These are phyloP conservation scores for Mycena pura DNA, from an alignment of 768 basidiomycete genomes.

Conservation along the genomic window DNA sequence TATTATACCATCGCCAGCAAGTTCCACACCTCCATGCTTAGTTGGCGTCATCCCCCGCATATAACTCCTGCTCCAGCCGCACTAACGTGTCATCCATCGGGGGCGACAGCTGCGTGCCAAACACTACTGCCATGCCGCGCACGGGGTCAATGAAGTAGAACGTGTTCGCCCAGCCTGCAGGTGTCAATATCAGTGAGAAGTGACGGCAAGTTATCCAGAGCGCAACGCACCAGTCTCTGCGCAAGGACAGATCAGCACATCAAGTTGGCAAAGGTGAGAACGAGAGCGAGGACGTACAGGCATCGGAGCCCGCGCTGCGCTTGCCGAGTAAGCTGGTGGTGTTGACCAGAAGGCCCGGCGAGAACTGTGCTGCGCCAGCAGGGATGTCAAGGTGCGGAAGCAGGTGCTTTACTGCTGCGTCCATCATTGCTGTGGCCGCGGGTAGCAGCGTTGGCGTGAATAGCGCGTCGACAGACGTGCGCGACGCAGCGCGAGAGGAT, in stretches of 20 bases:
- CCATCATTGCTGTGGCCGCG: too few species aligned
- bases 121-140: slow-evolving; percentile 42
- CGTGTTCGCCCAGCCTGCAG: slow-evolving; percentile 46
- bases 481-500: slow-evolving; percentile 29
- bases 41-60: too few species aligned
- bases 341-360: slow-evolving; percentile 35
- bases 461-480: slow-evolving; percentile 31
- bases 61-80: slow-evolving; percentile 6
- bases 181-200: too few species aligned
- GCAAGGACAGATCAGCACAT: neutral
- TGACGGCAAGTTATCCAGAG: too few species aligned
- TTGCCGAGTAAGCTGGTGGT: slow-evolving; percentile 35
- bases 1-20: too few species aligned
- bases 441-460: slow-evolving; percentile 36
- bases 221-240: too few species aligned
- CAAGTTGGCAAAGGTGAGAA: neutral
- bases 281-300: slow-evolving; percentile 34
- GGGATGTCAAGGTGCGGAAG: slow-evolving; percentile 23
- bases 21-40: too few species aligned
- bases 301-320: slow-evolving; percentile 38
- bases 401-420: too few species aligned
- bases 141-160: slow-evolving; percentile 42
- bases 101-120: slow-evolving; percentile 39
- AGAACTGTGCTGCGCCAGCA: slow-evolving; percentile 35
- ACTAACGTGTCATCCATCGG: neutral